Evolutionary conservation across 2,329 filamentous ascomycete species (phyloP).

Genomic region (Fusarium cicatricum): DNA sequence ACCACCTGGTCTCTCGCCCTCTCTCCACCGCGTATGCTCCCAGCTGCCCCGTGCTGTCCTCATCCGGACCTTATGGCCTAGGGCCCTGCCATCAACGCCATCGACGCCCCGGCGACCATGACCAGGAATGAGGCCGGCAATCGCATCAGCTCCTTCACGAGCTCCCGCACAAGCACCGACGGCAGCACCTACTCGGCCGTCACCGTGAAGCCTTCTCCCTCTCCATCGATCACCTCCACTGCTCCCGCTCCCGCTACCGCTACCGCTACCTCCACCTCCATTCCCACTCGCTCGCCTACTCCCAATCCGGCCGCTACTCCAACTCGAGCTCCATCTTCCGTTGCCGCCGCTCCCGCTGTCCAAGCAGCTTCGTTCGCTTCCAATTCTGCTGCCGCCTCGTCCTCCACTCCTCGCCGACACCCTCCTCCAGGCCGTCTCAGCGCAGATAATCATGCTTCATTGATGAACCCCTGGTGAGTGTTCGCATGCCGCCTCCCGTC

Average conservation of each 20-base stretch:
- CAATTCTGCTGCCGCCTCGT: slow-evolving; percentile 19
- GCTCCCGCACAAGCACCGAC: slow-evolving; percentile 66
- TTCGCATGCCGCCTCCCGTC: slow-evolving; percentile 24
- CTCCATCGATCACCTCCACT: slow-evolving; percentile 33
- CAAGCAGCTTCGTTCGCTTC: slow-evolving; percentile 29
- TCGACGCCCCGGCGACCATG: slow-evolving; percentile 63
- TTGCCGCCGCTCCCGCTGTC: slow-evolving; percentile 27
- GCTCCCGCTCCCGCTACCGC: slow-evolving; percentile 36
- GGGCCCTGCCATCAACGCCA: slow-evolving; percentile 42
- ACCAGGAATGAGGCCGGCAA: slow-evolving; percentile 69
- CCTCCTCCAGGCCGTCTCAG: slow-evolving; percentile 30
- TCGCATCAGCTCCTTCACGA: slow-evolving; percentile 61
- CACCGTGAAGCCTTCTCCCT: slow-evolving; percentile 65
- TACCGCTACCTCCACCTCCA: slow-evolving; percentile 47
- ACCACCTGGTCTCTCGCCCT: slow-evolving; percentile 15
- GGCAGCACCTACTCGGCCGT: slow-evolving; percentile 73
- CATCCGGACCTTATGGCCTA: slow-evolving; percentile 43
- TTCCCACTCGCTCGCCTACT: slow-evolving; percentile 41
- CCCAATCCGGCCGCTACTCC: slow-evolving; percentile 33
- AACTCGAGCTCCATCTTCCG: slow-evolving; percentile 29
- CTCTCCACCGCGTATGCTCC: slow-evolving; percentile 31
- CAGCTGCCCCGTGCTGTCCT: slow-evolving; percentile 33
- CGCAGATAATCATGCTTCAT: slow-evolving; percentile 37
- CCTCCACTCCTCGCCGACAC: slow-evolving; percentile 33
- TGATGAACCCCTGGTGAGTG: slow-evolving; percentile 42